Evolutionary conservation across 2,329 filamentous ascomycete species (phyloP).

Genomic region (Phialophora verrucosa): DNA sequence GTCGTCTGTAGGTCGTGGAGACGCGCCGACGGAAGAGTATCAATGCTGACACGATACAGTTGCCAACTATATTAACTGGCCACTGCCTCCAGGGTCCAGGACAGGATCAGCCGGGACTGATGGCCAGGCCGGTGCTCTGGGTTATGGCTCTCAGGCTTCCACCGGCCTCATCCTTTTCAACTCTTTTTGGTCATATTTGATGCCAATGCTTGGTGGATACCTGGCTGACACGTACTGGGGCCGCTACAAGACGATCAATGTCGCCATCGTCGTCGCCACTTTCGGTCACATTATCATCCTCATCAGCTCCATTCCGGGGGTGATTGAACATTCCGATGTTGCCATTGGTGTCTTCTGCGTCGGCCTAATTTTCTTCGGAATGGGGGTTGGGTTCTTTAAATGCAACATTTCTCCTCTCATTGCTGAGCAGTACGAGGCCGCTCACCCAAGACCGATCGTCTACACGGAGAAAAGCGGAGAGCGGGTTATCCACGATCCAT

Average conservation of each 20-base stretch:
- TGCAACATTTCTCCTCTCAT: conserved; percentile 75
- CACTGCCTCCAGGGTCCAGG: conserved; percentile 42
- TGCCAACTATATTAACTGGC: conserved; percentile 62
- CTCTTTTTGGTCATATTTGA: conserved; percentile 57
- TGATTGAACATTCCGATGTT: conserved; percentile 38
- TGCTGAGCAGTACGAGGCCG: conserved; percentile 70
- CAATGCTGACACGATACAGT: conserved; percentile 35
- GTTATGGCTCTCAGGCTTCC: conserved; percentile 61
- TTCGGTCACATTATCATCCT: conserved; percentile 41
- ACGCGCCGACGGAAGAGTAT: background rate
- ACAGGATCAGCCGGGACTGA: conserved; percentile 56
- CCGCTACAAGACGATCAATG: conserved; percentile 46
- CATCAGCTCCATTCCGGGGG: conserved; percentile 39
- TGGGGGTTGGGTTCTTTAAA: conserved; percentile 74
- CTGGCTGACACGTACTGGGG: conserved; percentile 62
- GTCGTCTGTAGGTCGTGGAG: conserved; percentile 58
- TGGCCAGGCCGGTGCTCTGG: conserved; percentile 59
- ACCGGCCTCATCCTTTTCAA: conserved; percentile 63
- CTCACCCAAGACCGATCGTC: conserved; percentile 58
- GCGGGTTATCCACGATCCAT: conserved; percentile 72
- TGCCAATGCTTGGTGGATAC: conserved; percentile 46
- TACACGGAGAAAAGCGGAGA: conserved; percentile 63
- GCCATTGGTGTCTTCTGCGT: conserved; percentile 39
- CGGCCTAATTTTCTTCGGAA: conserved; percentile 46
- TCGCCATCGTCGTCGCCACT: conserved; percentile 46